These are phyloP conservation scores for Stenogyne calaminthoides DNA, from an alignment of 305 asterid species.

Conservation along the genomic window DNA sequence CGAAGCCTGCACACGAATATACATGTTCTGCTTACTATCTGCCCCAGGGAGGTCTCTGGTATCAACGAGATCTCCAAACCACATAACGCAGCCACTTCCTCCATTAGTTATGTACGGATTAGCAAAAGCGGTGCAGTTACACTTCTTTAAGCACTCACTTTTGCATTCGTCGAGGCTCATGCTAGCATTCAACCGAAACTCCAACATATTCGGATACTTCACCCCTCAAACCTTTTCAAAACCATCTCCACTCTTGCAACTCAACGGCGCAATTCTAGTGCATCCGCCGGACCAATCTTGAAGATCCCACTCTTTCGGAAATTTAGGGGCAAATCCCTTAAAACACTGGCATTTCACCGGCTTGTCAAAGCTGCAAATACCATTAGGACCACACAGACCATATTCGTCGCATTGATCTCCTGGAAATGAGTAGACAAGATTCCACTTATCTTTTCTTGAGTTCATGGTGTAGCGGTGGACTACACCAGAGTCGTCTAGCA, in stretches of 20 bases:
- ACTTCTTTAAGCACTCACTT: conserved; percentile 32
- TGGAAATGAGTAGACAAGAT: too few species aligned
- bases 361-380: too few species aligned
- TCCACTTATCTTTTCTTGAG: too few species aligned
- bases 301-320: conserved; percentile 35
- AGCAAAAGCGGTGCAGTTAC: conserved; percentile 41
- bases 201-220: conserved; percentile 41
- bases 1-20: conserved; percentile 34
- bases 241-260: conserved; percentile 36
- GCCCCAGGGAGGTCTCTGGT: conserved; percentile 24
- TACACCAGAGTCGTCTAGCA: too few species aligned
- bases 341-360: conserved; percentile 32
- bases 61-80: conserved; percentile 49
- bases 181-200: conserved; percentile 28
- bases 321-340: conserved; percentile 36
- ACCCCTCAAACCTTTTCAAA: conserved; percentile 15
- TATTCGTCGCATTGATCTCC: conserved; percentile 38
- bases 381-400: conserved; percentile 40
- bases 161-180: conserved; percentile 36
- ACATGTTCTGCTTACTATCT: conserved; percentile 25
- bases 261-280: conserved; percentile 27
- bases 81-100: conserved; percentile 40
- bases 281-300: conserved; percentile 48
- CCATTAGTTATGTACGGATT: conserved; percentile 29
- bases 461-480: too few species aligned